These are phyloP conservation scores for Periconia macrospinosa DNA, from an alignment of 2,329 filamentous ascomycete genomes.

Conservation along the genomic window DNA sequence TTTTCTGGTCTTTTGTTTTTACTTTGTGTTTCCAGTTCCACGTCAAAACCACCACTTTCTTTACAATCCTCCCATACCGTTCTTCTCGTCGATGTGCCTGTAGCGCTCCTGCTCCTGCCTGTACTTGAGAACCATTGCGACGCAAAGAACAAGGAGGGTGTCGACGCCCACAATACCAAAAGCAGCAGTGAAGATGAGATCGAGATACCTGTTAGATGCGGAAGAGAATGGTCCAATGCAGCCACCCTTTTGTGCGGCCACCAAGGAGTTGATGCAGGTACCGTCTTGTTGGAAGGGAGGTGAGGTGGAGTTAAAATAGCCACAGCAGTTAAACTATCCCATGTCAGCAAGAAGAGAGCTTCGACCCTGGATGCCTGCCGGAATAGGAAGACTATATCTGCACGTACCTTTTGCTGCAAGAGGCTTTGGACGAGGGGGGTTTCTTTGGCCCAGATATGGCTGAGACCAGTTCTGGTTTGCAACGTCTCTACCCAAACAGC, in stretches of 20 bases:
- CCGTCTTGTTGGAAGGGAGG: constrained; percentile 71
- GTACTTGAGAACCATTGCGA: constrained; percentile 77
- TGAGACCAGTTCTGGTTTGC: constrained; percentile 65
- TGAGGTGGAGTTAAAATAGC: constrained; percentile 72
- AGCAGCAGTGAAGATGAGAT: constrained; percentile 75
- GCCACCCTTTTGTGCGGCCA: constrained; percentile 69
- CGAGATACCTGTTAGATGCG: constrained; percentile 72
- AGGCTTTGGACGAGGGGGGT: constrained; percentile 62
- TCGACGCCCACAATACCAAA: constrained; percentile 78
- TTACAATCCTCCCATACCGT: constrained; percentile 33
- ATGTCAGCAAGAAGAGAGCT: constrained; percentile 17
- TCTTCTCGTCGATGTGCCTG: constrained; percentile 80
- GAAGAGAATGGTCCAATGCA: constrained; percentile 69
- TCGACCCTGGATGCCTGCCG: not conserved
- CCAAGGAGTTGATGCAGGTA: constrained; percentile 69
- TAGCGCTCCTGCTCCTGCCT: constrained; percentile 79
- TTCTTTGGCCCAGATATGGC: constrained; percentile 63
- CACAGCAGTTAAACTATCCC: constrained; percentile 74
- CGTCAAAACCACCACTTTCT: not conserved
- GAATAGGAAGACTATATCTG: constrained; percentile 1
- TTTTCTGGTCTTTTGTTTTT: not conserved
- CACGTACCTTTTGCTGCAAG: constrained; percentile 68
- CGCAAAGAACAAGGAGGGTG: constrained; percentile 67
- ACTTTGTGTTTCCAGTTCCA: not conserved
- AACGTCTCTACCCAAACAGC: constrained; percentile 72